Base-by-base conservation (phyloP, 352 stramenopile genomes). In the Pythium guiyangense region DNA sequence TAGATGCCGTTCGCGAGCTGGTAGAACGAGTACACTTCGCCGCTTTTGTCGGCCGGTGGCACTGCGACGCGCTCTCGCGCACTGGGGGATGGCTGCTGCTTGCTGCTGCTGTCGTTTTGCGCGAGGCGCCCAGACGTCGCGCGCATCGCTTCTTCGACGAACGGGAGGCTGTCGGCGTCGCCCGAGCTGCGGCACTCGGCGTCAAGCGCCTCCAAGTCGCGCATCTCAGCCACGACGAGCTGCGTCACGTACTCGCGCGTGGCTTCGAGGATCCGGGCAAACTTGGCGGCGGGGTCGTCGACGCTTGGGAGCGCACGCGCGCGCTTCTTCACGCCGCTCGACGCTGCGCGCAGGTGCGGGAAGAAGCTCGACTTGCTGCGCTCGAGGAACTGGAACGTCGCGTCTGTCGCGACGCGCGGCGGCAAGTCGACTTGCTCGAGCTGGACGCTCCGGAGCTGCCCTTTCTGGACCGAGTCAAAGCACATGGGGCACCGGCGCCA, bases 401-500 rank as follows among this genome's bases (percentile, higher is more conserved):
- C 77, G 26, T 68, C 40, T 1, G 71, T 66, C 17, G 73, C 69
- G n/a, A 89, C 69, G 31, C 69, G 74, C 22, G 84, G 84, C 8
- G 81, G 77, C 0, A 88, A 61, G 31, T 77, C 68, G 25, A 88
- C 59, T 49, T 77, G 66, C 46, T 90, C 67, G 37, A 94, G 59
- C 18, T 75, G 69, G 10, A 91, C 82, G 61, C 80, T 92, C 42
- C 82, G 79, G 46, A 94, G 45, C 29, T 94, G 82, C 1, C 68
- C 79, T 61, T 92, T 94, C 63, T 94, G 82, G 47, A 92, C 79
- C 20, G 80, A 86, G 53, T 94, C 84, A 53, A 94, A 94, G 59
- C 84, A 94, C 84, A 94, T 94, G 8, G 84, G 84, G 49, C 84
- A 94, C 39, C 84, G 82, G 31, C 81, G 77, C 84, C 84, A 94